These are phyloP conservation scores for Cryptococcus depauperatus DNA, from an alignment of 1,284 basidiomycete species.

Conservation along the genomic window DNA sequence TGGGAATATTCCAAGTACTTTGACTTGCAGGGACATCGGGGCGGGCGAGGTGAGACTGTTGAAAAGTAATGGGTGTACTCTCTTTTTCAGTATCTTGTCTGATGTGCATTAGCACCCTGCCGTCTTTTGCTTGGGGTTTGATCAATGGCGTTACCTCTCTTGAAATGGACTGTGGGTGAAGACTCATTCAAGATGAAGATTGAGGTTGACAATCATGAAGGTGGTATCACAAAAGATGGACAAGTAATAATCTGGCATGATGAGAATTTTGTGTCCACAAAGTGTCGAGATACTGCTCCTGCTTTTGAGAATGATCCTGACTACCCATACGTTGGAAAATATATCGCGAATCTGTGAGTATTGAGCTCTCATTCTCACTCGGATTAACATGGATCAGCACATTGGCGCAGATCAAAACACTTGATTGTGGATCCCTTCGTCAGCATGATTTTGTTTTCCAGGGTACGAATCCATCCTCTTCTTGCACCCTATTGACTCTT, in stretches of 20 bases:
- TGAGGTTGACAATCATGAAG: background rate
- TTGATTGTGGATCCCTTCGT: constrained; percentile 68
- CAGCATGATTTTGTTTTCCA: constrained; percentile 54
- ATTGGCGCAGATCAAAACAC: constrained; percentile 62
- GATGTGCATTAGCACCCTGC: constrained; percentile 14
- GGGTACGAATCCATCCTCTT: constrained; percentile 25
- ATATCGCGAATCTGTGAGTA: constrained; percentile 55
- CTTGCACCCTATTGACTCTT: background rate
- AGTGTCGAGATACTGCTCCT: constrained; percentile 60
- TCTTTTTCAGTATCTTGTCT: background rate
- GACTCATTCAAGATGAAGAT: background rate
- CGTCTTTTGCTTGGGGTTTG: constrained; percentile 53
- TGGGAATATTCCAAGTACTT: constrained; percentile 30
- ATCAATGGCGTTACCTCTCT: constrained; percentile 65
- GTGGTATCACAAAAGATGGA: constrained; percentile 52
- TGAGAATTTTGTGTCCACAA: constrained; percentile 54
- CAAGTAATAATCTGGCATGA: constrained; percentile 72
- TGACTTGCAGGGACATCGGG: constrained; percentile 60
- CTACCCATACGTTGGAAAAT: constrained; percentile 55
- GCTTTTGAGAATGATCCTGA: constrained; percentile 28
- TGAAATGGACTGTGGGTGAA: constrained; percentile 53
- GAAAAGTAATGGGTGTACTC: constrained; percentile 13
- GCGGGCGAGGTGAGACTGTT: constrained; percentile 56
- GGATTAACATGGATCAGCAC: constrained; percentile 45
- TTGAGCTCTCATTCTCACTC: background rate